phyloP scores from a whole-genome alignment of 139 green algal species.

The Chlorella sp. region DNA sequence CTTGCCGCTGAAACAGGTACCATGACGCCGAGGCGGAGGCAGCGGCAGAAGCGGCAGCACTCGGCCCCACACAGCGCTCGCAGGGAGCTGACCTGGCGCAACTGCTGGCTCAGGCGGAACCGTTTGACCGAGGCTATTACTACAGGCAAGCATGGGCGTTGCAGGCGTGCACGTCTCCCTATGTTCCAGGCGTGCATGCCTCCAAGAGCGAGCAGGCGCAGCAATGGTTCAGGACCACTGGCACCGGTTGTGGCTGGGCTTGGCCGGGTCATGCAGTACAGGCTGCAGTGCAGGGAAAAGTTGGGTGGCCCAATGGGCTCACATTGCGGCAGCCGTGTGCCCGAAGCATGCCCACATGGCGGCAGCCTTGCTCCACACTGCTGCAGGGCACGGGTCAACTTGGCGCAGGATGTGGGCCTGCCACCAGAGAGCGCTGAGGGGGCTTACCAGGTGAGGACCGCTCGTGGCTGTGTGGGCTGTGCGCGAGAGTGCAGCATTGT shows the following conservation, averaged over 20 bases:
- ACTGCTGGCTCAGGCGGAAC: slow-evolving; percentile 21
- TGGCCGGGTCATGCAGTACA: no score
- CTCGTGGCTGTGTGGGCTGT: not conserved
- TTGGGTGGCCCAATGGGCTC: no score
- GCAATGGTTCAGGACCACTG: no score
- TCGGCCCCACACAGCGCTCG: slow-evolving; percentile 12
- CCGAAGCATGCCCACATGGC: no score
- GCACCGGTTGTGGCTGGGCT: no score
- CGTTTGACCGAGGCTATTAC: slow-evolving; percentile 23
- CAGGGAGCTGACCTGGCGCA: slow-evolving; percentile 38
- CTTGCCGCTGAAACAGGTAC: slow-evolving; percentile 19
- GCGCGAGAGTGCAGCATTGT: not conserved
- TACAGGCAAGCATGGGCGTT: not conserved
- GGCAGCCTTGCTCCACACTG: no score
- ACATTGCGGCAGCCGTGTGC: no score
- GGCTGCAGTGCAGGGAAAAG: no score
- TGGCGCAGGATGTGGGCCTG: slow-evolving; percentile 17
- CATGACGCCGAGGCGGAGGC: slow-evolving; percentile 8
- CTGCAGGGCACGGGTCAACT: slow-evolving; percentile 21
- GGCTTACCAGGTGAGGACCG: not conserved
- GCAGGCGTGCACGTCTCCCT: no score
- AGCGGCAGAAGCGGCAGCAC: slow-evolving; percentile 10
- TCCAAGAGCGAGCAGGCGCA: no score
- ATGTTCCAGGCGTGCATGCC: no score
- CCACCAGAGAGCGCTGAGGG: not conserved